phyloP scores from a whole-genome alignment of 2,329 filamentous ascomycete genomes.

The Cytospora piceicola region DNA sequence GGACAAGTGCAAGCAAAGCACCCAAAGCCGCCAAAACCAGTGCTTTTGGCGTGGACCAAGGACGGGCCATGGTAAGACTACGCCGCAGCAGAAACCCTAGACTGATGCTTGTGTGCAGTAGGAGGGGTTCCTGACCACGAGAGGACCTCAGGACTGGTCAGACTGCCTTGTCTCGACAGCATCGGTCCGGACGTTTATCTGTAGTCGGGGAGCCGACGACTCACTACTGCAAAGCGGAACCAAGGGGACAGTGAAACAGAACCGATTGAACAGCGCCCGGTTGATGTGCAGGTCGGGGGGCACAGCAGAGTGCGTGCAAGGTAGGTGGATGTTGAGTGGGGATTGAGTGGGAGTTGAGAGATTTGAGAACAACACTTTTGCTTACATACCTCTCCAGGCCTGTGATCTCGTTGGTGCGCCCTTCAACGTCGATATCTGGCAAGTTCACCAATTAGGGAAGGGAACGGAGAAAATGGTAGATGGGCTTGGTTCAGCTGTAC shows the following conservation, averaged over 20 bases:
- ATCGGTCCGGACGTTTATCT: conserved; percentile 1
- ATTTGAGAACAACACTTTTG: conserved; percentile 8
- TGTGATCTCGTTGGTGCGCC: conserved; percentile 15
- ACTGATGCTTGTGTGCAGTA: conserved; percentile 15
- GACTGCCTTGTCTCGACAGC: conserved; percentile 8
- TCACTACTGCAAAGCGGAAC: conserved; percentile 11
- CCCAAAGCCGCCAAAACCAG: conserved; percentile 10
- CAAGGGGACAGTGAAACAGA: not conserved
- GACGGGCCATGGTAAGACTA: conserved; percentile 14
- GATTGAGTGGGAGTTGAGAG: conserved; percentile 11
- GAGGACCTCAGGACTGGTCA: not conserved
- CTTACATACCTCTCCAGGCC: conserved; percentile 20
- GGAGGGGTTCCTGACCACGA: conserved; percentile 12
- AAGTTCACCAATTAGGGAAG: conserved; percentile 4
- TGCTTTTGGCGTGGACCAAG: conserved; percentile 6
- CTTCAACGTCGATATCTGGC: conserved; percentile 5
- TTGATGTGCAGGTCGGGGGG: conserved; percentile 10
- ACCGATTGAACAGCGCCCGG: conserved; percentile 5
- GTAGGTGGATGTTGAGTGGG: conserved; percentile 2
- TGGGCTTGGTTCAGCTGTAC: not conserved
- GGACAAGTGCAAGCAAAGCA: conserved; percentile 18
- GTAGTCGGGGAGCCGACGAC: not conserved
- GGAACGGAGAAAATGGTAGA: not conserved
- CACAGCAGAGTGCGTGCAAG: conserved; percentile 14
- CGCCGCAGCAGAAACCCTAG: conserved; percentile 10